Base-by-base conservation (phyloP, 495 filamentous ascomycete genomes). In the Annulohypoxylon moriforme region DNA sequence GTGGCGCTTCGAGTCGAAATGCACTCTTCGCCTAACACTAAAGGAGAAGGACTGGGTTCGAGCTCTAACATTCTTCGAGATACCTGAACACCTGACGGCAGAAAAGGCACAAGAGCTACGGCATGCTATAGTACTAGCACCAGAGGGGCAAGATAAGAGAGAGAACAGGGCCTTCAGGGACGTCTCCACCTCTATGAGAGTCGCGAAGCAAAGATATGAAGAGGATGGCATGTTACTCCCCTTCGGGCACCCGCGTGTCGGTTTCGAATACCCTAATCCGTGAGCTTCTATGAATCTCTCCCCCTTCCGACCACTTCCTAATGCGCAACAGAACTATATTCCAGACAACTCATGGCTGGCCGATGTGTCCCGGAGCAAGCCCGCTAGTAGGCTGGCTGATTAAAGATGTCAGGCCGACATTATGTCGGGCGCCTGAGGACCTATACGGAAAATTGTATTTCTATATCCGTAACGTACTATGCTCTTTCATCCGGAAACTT, bases 171-270 rank as follows among this genome's bases (percentile, higher is more conserved):
- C 52, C 22, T 64, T 52, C 18, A 55, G 33, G 14, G 34, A 42
- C 11, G 60, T 47, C 11, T 52, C 74, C 22, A 57, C 68, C 27
- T 64, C 50, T 46, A 47, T 56, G 47, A 69, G 80, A 7, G 42
- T 81, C 2, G 70, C 75, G 3, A 75, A 61, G 24, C 10, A 71
- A 13, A 60, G 68, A 18, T 82, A 75, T 53, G 68, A 71, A 6
- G 52, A 78, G 24, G 79, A 82, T 27, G 80, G 80, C 9, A 36
- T 82, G 3, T 34, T 82, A 3, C 69, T 81, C 9, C 76, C 80
- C 53, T 81, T 82, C 50, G 79, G 80, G 22, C 47, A 49, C 36
- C 64, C 73, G 5, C 77, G 78, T 13, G 16, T 47, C 10, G 72
- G 68, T 0, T 80, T 79, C 55, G 29, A 50, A 14, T 24, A 36